A percentile compares a stretch with the other conserved stretches of the same genome.
Evolutionary conservation across 1,139 yeast genomes (phyloP).

Genomic region (Arxiozyma bovina): DNA sequence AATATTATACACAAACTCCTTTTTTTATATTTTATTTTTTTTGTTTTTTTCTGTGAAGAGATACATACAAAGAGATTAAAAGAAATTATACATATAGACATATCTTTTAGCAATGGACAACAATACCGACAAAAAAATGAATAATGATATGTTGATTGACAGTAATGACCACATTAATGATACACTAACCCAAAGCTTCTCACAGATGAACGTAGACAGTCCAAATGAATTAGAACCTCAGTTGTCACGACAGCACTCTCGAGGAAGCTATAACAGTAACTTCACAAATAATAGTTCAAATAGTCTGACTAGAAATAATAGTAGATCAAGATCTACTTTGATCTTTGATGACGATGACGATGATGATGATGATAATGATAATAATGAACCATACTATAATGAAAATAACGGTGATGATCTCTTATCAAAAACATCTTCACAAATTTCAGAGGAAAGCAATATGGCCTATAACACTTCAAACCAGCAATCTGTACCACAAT

Average conservation of each 20-base stretch:
- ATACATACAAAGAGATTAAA: too few relatives aligned
- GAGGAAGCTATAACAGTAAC: not conserved
- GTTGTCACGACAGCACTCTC: not conserved
- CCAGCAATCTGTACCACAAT: conserved; percentile 3
- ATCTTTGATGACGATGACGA: conserved; percentile 18
- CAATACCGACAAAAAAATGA: not conserved
- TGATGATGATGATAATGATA: conserved; percentile 12
- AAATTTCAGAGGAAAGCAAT: not conserved
- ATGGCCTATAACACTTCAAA: not conserved
- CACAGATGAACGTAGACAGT: conserved; percentile 29
- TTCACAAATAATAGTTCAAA: not conserved
- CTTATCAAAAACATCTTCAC: conserved; percentile 10
- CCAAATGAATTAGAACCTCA: conserved; percentile 17
- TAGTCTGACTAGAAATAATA: conserved; percentile 4
- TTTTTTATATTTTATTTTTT: too few relatives aligned
- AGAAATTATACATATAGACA: not conserved
- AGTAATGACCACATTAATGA: conserved; percentile 1
- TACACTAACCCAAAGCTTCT: conserved; percentile 23
- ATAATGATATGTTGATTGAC: not conserved
- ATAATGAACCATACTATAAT: conserved; percentile 1
- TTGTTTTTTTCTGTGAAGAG: not conserved
- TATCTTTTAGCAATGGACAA: not conserved
- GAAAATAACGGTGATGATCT: conserved; percentile 10
- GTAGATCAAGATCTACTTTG: conserved; percentile 16
- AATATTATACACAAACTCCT: too few relatives aligned